Base-by-base conservation (phyloP, 257 asterid genomes). In the Scutellaria minor region DNA sequence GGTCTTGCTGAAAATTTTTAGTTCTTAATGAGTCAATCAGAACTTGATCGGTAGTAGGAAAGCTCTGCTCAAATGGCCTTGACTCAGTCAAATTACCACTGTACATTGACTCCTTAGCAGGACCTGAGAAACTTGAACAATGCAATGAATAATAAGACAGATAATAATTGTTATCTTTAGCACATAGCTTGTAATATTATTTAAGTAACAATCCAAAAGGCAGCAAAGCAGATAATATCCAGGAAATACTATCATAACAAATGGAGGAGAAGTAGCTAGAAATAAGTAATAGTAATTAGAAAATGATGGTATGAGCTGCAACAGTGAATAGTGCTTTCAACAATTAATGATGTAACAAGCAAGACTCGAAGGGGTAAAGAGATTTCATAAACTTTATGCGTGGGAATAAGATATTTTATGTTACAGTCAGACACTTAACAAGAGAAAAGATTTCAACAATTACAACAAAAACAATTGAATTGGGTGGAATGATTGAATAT, bases 51-150 rank as follows among this genome's bases (percentile, higher is more conserved):
- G 68, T 60, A 13, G 68, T 61, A 39, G 81, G 82, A 74, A 74
- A 64, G 67, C 69, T 85, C 79, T 70, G 86, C 84, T 79, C 94
- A 70, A 60, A 52, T 65, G 87, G 54, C 81, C 73, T 87, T 24
- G 86, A 69, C 79, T 83, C 89, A 66, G 81, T 79, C 76, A 82
- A 67, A 68, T 80, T 77, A 79, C 81, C 78, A 42, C 69, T 68
- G 80, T 68, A 64, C 71, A 74, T 77, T 64, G 90, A 73, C 86
- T 88, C 89, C 87, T 80, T 83, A 68, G 84, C 75, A 81, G 83
- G 86, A 90, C 96, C 98, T 95, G 98, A 83, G 90, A 91, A 88
- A 82, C 96, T 90, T 89, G 95, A 86, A 82, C 78, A 82, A 66
- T 75, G 80, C 79, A 79, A 77, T 79, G 76, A 80, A 87, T 77